These are phyloP conservation scores for Stephania cephalantha DNA, from an alignment of 164 flowering plant species.

Conservation along the genomic window DNA sequence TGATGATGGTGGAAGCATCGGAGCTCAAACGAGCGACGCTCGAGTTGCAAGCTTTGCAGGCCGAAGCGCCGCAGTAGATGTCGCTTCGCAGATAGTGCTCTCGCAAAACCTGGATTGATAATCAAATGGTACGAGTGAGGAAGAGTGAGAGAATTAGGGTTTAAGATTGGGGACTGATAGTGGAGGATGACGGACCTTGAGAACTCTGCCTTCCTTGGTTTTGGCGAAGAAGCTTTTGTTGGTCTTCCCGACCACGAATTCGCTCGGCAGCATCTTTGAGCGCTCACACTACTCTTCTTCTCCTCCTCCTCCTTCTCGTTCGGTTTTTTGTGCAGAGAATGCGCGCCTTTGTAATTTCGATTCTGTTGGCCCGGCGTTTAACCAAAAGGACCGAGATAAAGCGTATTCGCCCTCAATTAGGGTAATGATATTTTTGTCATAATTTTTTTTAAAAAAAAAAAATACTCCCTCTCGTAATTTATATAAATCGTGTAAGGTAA, in stretches of 20 bases:
- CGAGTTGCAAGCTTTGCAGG: slow-evolving; percentile 61
- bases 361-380: too few relatives aligned
- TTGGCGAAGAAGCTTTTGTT: slow-evolving; percentile 52
- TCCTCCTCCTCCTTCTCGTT: too few relatives aligned
- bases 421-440: too few relatives aligned
- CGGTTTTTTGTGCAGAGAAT: too few relatives aligned
- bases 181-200: slow-evolving; percentile 38
- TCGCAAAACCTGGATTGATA: slow-evolving; percentile 50
- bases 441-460: too few relatives aligned
- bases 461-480: too few relatives aligned
- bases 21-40: slow-evolving; percentile 48
- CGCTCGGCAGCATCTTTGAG: slow-evolving; percentile 48
- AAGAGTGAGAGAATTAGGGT: background rate
- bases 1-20: slow-evolving; percentile 43
- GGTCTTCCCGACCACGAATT: too few relatives aligned
- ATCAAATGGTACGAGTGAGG: background rate
- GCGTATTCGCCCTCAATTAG: too few relatives aligned
- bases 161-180: background rate
- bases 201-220: slow-evolving; percentile 56
- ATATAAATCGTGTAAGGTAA: too few relatives aligned
- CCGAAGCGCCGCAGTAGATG: slow-evolving; percentile 68
- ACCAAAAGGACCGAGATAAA: too few relatives aligned
- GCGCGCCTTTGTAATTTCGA: too few relatives aligned
- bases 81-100: slow-evolving; percentile 89
- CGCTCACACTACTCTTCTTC: too few relatives aligned